A percentile compares a stretch with the other conserved stretches of the same genome.
phyloP scores from a whole-genome alignment of 2,329 filamentous ascomycete genomes.

The Trichoderma koningiopsis region DNA sequence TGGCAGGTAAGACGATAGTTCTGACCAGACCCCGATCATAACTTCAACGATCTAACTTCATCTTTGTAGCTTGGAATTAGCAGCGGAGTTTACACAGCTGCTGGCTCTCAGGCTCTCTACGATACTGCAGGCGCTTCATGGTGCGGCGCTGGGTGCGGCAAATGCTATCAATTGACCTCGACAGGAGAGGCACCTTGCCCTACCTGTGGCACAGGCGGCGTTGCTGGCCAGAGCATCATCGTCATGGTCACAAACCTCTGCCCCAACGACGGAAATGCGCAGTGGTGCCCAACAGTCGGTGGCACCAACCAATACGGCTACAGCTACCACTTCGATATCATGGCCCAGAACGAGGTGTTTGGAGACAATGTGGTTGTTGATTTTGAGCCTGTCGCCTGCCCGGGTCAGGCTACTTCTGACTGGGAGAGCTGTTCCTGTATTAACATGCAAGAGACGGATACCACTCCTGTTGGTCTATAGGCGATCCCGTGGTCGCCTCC shows the following conservation, averaged over 20 bases:
- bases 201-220: conserved; percentile 6
- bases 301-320: conserved; percentile 19
- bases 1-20: conserved; percentile 8
- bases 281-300: conserved; percentile 9
- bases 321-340: conserved; percentile 18
- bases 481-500: not conserved
- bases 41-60: not conserved
- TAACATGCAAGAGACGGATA: conserved; percentile 6
- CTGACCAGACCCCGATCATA: too few species aligned
- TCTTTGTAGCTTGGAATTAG: conserved; percentile 2
- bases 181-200: conserved; percentile 18
- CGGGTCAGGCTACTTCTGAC: conserved; percentile 8
- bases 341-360: conserved; percentile 6
- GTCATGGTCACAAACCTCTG: conserved; percentile 15
- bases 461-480: not conserved
- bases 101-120: conserved; percentile 16
- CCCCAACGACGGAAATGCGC: conserved; percentile 10
- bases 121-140: conserved; percentile 15
- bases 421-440: conserved; percentile 7
- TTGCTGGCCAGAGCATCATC: conserved; percentile 18
- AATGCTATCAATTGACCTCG: conserved; percentile 13
- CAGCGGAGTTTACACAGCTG: conserved; percentile 17
- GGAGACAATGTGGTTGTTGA: conserved; percentile 17
- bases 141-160: conserved; percentile 17
- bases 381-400: conserved; percentile 17